Base-by-base conservation (phyloP, 257 asterid species). In the Solanum piurae region DNA sequence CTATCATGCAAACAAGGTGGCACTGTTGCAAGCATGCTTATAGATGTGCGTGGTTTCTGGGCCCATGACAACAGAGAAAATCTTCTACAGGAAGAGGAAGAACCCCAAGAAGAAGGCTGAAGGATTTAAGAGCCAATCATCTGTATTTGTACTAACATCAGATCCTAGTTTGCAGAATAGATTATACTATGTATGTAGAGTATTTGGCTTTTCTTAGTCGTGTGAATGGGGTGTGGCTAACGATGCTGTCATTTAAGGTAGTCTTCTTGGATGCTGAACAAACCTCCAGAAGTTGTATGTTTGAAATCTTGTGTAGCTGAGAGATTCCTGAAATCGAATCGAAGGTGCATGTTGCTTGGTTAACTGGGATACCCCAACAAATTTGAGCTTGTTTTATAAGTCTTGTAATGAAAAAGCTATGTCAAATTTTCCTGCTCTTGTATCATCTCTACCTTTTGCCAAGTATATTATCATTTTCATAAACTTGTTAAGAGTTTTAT, bases 41-140 rank as follows among this genome's bases (percentile, higher is more conserved):
- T 96, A 72, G 99, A 96, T 83, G 99, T 97, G 40, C 96, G 98
- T 0, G 98, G 99, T 40, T 97, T 97, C 91, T 97, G 99, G 99
- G 99, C 99, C 40, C 99, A 97, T 84, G 99, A 97, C 91, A 97
- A 96, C 91, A 89, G 99, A 87, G 99, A 97, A 86, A 97, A 96
- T 91, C 99, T 97, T 87, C 98, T 96, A 27, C 99, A 97, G 90
- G 99, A 97, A 93, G 99, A 97, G 94, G 99, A 97, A 92, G 99
- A 97, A 86, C 98, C 98, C 7, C 97, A 94, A 91, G 98, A 96
- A 92, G 99, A 95, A 89, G 95, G 93, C 36, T 92, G 86, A 82
- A 29, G 27, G 86, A 82, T 82, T 82, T 13, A 49, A 82, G 68
- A 82, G 71, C 71, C 27, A 46, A 29, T 49, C 71, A 82, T 79